Base-by-base conservation (phyloP, 2,329 filamentous ascomycete genomes). In the Phoma sp. region DNA sequence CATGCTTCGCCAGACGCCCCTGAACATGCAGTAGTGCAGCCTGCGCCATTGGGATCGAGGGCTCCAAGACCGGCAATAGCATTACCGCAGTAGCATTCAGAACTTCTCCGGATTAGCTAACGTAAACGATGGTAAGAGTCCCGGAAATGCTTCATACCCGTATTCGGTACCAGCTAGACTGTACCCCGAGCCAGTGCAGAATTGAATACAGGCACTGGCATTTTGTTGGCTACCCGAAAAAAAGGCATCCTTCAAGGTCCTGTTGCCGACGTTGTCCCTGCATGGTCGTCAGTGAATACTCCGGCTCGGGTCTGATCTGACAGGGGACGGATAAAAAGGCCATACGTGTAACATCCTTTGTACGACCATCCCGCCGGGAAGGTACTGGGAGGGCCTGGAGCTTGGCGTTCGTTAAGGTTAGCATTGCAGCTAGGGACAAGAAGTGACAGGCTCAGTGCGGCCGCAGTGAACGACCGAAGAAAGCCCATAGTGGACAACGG, bases 111-210 rank as follows among this genome's bases (percentile, higher is more conserved):
- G 3, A 3, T 32, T 11, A 37, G 14, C 38, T 3, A 23, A 18
- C 30, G 40, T 13, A 18, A 33, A 18, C 8, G 11, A 7, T 5
- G 23, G 8, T 6, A 8, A 7, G 3, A 29, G 1, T 24, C 4
- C 13, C n/a, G 13, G 32, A 30, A 8, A 35, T 37, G 67, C 52
- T 66, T 69, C 49, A 72, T 69, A 23, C 55, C 59, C 55, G 49
- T 72, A 71, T 43, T 75, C 70, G 23, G 69, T 66, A 23, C 71
- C 72, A 11, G 72, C 70, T 44, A 69, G 58, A 24, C 47, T 42
- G 55, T 67, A 75, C 1, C 67, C 72, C 24, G 51, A 58, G 0
- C 47, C 36, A 33, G 52, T n/a, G 47, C 73, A 75, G 18, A 56
- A 65, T 1, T 54, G 43, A 30, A 70, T 62, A 47, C 73, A 75